Conservation (phyloP, 129 eudicot genomes). For the Lactuca sativa region DNA sequence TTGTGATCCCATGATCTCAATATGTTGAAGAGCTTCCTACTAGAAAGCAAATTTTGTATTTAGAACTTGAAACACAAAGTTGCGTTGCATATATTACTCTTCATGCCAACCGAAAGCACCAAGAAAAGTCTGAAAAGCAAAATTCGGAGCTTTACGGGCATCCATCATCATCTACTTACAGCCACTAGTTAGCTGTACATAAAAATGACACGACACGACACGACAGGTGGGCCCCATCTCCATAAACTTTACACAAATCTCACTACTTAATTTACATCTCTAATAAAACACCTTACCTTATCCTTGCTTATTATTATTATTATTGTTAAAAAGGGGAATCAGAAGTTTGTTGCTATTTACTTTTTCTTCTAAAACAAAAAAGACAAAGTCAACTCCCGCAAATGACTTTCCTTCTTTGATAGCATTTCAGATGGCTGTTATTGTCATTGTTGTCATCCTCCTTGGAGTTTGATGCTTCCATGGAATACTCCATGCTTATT, state of each 20-base stretch:
- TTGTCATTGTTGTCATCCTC: slow-evolving; percentile 29
- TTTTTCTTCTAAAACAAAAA: neutral
- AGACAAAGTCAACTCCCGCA: slow-evolving; percentile 38
- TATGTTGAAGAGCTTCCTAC: no score
- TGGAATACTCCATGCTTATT: slow-evolving; percentile 26
- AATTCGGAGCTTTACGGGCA: slow-evolving; percentile 27
- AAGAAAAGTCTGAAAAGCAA: slow-evolving; percentile 23
- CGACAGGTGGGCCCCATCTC: neutral
- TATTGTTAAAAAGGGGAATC: neutral
- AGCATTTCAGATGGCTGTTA: slow-evolving; percentile 42
- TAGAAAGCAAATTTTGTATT: no score
- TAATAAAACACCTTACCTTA: slow-evolving; percentile 25
- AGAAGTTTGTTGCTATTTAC: slow-evolving; percentile 31
- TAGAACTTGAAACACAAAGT: slow-evolving; percentile 5
- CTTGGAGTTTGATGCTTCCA: slow-evolving; percentile 23
- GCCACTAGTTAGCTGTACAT: slow-evolving; percentile 29
- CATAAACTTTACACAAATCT: slow-evolving; percentile 20
- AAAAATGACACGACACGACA: neutral
- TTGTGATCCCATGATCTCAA: neutral
- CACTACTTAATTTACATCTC: slow-evolving; percentile 30
- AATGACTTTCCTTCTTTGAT: slow-evolving; percentile 48
- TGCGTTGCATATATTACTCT: slow-evolving; percentile 12
- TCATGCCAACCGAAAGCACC: slow-evolving; percentile 26
- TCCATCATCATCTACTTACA: slow-evolving; percentile 6
- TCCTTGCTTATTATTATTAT: slow-evolving; percentile 1